Conservation (phyloP, 352 stramenopile genomes). For the Thraustochytrium striatum region DNA sequence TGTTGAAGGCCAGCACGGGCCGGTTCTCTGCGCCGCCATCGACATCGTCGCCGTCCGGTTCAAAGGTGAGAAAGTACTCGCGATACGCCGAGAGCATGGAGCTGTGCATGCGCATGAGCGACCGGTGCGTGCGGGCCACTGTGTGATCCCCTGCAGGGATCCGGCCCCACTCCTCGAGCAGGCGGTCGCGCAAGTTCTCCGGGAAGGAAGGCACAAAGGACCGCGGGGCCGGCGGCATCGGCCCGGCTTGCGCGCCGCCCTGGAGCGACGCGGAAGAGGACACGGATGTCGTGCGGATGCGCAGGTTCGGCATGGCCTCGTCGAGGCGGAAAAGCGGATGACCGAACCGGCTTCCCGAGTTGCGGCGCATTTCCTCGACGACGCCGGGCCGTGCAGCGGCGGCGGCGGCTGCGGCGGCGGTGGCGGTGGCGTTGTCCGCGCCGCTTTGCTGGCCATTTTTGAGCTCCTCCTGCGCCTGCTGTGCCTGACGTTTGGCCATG, state of each 20-base stretch:
- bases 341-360: slow-evolving; percentile 3
- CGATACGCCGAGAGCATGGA: slow-evolving; percentile 2
- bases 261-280: neutral
- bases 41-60: neutral
- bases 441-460: no score
- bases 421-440: no score
- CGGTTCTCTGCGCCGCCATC: neutral
- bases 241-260: neutral
- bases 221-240: neutral
- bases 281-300: neutral
- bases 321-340: slow-evolving; percentile 34
- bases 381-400: no score
- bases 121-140: neutral
- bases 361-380: no score
- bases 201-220: slow-evolving; percentile 20
- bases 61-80: slow-evolving; percentile 28
- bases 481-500: neutral
- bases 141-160: neutral
- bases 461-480: slow-evolving; percentile 13
- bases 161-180: slow-evolving; percentile 21
- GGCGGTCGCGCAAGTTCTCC: slow-evolving; percentile 25
- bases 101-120: slow-evolving; percentile 29
- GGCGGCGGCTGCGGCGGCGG: no score
- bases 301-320: neutral
- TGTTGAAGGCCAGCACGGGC: slow-evolving; percentile 15